phyloP scores from a whole-genome alignment of 371 early-diverging fungal species.

The Saksenaea oblongispora region DNA sequence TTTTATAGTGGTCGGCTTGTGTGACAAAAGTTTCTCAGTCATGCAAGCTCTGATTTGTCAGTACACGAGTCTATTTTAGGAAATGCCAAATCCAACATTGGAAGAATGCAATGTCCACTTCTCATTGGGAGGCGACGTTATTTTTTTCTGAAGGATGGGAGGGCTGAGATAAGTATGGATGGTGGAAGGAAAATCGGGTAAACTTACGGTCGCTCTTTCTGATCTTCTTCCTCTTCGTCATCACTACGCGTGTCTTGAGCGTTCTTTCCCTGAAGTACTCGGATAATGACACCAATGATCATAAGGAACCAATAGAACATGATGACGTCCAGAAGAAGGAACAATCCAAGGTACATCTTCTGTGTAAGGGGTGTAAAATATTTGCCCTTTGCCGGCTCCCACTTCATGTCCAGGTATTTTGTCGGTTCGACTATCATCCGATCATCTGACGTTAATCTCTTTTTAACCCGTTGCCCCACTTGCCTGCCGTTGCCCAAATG shows the following conservation, averaged over 20 bases:
- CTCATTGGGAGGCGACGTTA: no score
- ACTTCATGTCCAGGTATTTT: slow-evolving; percentile 50
- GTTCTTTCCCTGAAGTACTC: slow-evolving; percentile 64
- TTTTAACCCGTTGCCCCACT: background rate
- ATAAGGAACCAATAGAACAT: slow-evolving; percentile 79
- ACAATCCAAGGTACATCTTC: slow-evolving; percentile 56
- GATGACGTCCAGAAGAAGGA: slow-evolving; percentile 63
- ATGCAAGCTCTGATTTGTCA: no score
- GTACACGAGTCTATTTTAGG: no score
- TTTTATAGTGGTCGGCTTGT: no score
- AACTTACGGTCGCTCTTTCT: slow-evolving; percentile 4
- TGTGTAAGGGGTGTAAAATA: slow-evolving; percentile 59
- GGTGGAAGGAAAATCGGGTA: no score
- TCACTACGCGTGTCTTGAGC: slow-evolving; percentile 78
- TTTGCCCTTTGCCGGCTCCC: slow-evolving; percentile 68
- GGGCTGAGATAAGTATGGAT: background rate
- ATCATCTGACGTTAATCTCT: background rate
- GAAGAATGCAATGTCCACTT: no score
- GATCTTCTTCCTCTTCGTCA: slow-evolving; percentile 54
- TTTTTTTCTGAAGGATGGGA: no score
- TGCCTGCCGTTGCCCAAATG: slow-evolving; percentile 56
- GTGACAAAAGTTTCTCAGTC: no score
- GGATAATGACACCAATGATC: slow-evolving; percentile 66
- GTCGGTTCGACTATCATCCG: slow-evolving; percentile 42
- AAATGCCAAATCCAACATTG: no score